Base-by-base conservation (phyloP, 495 filamentous ascomycete genomes). In the Friedmanniomyces simplex region DNA sequence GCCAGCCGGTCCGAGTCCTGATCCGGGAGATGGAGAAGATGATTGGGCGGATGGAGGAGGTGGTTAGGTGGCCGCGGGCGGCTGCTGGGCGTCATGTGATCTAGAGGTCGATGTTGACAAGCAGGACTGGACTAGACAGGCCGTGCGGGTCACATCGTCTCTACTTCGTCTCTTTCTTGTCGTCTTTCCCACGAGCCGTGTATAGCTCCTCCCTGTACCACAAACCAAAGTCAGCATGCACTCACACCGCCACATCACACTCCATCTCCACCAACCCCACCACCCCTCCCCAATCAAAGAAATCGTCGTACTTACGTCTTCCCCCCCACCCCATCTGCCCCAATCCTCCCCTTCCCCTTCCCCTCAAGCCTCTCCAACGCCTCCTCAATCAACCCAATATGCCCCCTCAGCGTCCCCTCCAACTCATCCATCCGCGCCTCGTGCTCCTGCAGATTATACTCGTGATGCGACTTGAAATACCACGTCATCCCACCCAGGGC, bases 341-440 rank as follows among this genome's bases (percentile, higher is more conserved):
- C 50, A 47, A 52, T 60, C 42, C 46, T 47, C 54, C 66, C 28
- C 28, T 32, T 32, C 3, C 4, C 28, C 28, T 32, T 67, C 26
- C 61, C 63, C 50, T 70, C 72, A 18, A 75, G 50, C 20, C 72
- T 58, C 52, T 75, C 73, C 22, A 77, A 55, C 10, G 67, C 62
- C 48, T 75, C 74, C 56, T 76, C 74, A 37, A 76, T 75, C 24
- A 72, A 45, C 5, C 74, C 73, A 56, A 74, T 76, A 54, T 77
- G 74, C 10, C 74, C 73, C 53, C 75, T 58, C 30, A 76, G 55
- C 3, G 75, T 76, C 2, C 74, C 74, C 60, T 76, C 74, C 13
- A 76, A 60, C 51, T 76, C 75, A 52, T 76, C 73, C 62, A 72
- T 70, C 22, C 73, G 65, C 22, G 74, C 74, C 57, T 76, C 74